Percentiles rank a stretch among this genome's conserved stretches.
These are phyloP conservation scores for Asterionellopsis glacialis DNA, from an alignment of 108 stramenopile species.

Conservation along the genomic window DNA sequence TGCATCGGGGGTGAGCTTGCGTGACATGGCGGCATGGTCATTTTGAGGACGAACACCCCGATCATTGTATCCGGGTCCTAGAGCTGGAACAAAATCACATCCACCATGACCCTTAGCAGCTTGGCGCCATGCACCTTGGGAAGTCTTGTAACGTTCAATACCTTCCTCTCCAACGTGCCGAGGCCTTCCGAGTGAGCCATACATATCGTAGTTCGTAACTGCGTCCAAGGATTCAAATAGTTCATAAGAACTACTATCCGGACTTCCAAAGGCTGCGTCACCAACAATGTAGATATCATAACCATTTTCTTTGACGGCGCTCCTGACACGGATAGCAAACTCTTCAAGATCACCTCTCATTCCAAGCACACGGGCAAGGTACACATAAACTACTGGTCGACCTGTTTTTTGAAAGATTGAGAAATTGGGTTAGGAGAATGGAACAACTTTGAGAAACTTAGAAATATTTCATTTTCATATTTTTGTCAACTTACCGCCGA, in stretches of 20 bases:
- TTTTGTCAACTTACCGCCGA: too few species aligned
- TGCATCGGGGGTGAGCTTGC: slow-evolving; percentile 8
- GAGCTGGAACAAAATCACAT: slow-evolving; percentile 24
- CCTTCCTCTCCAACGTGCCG: slow-evolving; percentile 9
- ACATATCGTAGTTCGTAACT: slow-evolving; percentile 39
- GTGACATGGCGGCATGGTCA: slow-evolving; percentile 29
- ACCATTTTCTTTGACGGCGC: slow-evolving; percentile 8
- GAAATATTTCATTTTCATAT: too few species aligned
- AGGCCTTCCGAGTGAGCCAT: slow-evolving; percentile 21
- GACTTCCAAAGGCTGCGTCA: slow-evolving; percentile 1
- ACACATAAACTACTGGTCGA: slow-evolving; percentile 28
- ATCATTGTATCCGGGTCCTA: slow-evolving; percentile 40
- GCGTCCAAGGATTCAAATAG: slow-evolving; percentile 26
- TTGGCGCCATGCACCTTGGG: too few species aligned
- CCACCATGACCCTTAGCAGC: background rate
- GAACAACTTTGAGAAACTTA: too few species aligned
- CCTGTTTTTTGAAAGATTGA: slow-evolving; percentile 15
- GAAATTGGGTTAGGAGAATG: too few species aligned
- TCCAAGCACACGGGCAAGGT: slow-evolving; percentile 1
- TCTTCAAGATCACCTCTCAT: too few species aligned
- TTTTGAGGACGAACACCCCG: slow-evolving; percentile 20
- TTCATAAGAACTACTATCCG: background rate
- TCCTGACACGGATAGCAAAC: background rate
- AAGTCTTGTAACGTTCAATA: slow-evolving; percentile 9
- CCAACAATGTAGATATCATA: slow-evolving; percentile 15